Evolutionary conservation across 768 basidiomycete genomes (phyloP).

Genomic region (Ramaria sp.): DNA sequence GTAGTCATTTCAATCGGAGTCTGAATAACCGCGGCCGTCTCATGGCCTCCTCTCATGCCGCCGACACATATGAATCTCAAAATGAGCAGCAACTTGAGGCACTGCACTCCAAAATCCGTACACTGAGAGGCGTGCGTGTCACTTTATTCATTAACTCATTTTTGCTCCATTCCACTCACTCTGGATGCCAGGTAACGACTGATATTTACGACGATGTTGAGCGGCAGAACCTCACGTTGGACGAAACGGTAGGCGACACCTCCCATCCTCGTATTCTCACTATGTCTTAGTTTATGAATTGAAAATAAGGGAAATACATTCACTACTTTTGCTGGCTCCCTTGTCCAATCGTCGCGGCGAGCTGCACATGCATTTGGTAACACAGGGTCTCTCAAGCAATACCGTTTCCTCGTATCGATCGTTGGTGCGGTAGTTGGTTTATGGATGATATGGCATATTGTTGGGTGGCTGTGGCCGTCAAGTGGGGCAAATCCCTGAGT

Average conservation of each 20-base stretch:
- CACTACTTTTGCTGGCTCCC: conserved; percentile 46
- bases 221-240: conserved; percentile 67
- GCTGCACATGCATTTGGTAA: conserved; percentile 67
- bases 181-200: conserved; percentile 56
- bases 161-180: not conserved
- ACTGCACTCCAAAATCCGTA: conserved; percentile 75
- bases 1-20: no score
- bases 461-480: conserved; percentile 25
- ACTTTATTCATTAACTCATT: not conserved
- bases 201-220: conserved; percentile 83
- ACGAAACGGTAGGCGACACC: conserved; percentile 49
- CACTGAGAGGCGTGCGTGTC: conserved; percentile 58
- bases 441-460: conserved; percentile 44
- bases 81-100: conserved; percentile 81
- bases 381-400: conserved; percentile 54
- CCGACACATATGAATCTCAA: conserved; percentile 68
- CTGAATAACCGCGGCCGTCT: no score
- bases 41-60: conserved; percentile 1
- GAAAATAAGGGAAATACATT: conserved; percentile 54
- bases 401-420: conserved; percentile 52
- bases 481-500: no score
- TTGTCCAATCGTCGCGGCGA: conserved; percentile 57
- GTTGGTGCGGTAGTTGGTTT: conserved; percentile 43
- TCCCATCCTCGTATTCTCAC: not conserved
- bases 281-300: no score